Evolutionary conservation across 2,329 filamentous ascomycete genomes (phyloP).

Genomic region (Botrytis deweyae): DNA sequence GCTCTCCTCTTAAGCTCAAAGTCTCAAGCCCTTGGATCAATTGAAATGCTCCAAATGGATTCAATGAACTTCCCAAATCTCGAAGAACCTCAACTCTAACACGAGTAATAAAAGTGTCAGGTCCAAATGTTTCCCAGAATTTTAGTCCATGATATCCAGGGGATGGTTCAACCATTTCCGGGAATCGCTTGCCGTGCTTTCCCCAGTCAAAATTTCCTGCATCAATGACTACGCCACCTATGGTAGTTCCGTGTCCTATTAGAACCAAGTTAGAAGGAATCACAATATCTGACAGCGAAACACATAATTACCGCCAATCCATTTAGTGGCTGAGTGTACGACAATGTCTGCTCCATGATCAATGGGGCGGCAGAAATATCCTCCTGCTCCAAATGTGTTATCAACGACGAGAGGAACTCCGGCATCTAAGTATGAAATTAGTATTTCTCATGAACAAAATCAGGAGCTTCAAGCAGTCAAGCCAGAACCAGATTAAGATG

Average conservation of each 20-base stretch:
- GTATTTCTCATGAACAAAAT: neutral
- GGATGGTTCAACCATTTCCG: conserved; percentile 84
- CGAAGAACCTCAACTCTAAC: conserved; percentile 86
- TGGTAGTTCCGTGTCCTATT: conserved; percentile 80
- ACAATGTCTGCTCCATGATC: conserved; percentile 90
- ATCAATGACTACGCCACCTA: conserved; percentile 83
- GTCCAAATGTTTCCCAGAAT: conserved; percentile 90
- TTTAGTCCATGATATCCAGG: conserved; percentile 90
- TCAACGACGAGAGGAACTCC: conserved; percentile 66
- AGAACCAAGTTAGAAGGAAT: neutral
- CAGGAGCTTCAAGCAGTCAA: neutral
- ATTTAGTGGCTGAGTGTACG: conserved; percentile 91
- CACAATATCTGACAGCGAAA: neutral
- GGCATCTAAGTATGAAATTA: conserved; percentile 36
- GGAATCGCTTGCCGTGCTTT: conserved; percentile 80
- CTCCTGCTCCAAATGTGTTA: conserved; percentile 92
- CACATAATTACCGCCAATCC: conserved; percentile 63
- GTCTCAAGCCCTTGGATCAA: conserved; percentile 87
- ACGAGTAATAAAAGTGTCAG: conserved; percentile 77
- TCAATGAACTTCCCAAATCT: conserved; percentile 78
- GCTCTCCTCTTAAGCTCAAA: conserved; percentile 78
- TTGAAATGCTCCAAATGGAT: conserved; percentile 91
- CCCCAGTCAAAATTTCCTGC: conserved; percentile 94
- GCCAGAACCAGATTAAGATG: neutral
- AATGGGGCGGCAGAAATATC: conserved; percentile 83